Percentiles rank a stretch among this genome's conserved stretches.
phyloP scores from a whole-genome alignment of 495 filamentous ascomycete species.

The Eremomyces bilateralis region DNA sequence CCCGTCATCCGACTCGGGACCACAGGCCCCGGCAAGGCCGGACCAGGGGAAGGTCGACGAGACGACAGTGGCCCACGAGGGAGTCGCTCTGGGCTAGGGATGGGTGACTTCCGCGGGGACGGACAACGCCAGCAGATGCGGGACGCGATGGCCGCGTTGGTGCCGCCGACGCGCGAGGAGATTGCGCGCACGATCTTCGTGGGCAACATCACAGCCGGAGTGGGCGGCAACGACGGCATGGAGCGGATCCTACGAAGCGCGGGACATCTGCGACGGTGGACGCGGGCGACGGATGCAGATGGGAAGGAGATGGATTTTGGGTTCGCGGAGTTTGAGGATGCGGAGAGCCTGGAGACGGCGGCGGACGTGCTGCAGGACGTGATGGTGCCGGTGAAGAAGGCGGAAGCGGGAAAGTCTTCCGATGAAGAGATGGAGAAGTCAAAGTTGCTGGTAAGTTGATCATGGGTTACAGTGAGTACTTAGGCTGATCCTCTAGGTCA shows the following conservation, averaged over 20 bases:
- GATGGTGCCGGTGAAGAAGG: slow-evolving; percentile 63
- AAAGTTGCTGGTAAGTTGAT: too few relatives aligned
- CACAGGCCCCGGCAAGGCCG: slow-evolving; percentile 33
- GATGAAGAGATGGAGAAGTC: slow-evolving; percentile 20
- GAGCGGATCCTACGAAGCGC: slow-evolving; percentile 61
- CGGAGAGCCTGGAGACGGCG: slow-evolving; percentile 67
- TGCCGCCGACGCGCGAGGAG: slow-evolving; percentile 77
- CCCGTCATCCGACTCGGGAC: slow-evolving; percentile 85
- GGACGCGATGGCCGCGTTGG: slow-evolving; percentile 54
- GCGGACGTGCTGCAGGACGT: slow-evolving; percentile 53
- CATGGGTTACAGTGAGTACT: too few relatives aligned
- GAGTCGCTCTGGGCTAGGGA: slow-evolving; percentile 41
- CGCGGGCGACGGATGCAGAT: slow-evolving; percentile 57
- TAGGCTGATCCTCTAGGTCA: too few relatives aligned
- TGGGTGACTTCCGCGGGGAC: slow-evolving; percentile 38
- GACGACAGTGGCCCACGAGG: slow-evolving; percentile 25
- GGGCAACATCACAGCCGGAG: slow-evolving; percentile 59
- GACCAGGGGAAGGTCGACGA: slow-evolving; percentile 6
- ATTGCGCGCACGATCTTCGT: slow-evolving; percentile 79
- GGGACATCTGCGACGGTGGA: slow-evolving; percentile 68
- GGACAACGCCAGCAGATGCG: slow-evolving; percentile 45
- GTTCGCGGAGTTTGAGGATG: slow-evolving; percentile 92
- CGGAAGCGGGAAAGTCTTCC: slow-evolving; percentile 26
- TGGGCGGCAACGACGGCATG: slow-evolving; percentile 57
- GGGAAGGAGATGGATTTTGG: slow-evolving; percentile 76